Base-by-base conservation (phyloP, 73 alveolate genomes). In the Paramecium bursaria region DNA sequence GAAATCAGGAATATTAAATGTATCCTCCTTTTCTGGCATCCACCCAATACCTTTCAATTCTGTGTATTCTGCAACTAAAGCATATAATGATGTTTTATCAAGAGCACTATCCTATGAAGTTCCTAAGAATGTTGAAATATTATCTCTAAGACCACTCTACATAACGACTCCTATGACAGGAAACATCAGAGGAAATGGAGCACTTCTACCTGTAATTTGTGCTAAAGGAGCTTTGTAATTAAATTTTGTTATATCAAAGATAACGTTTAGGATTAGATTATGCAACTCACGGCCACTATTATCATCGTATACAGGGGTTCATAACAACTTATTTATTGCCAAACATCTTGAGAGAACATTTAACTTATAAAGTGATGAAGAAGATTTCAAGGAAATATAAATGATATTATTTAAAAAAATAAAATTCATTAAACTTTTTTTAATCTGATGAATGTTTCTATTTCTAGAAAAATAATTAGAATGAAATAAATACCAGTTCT, bases 1-100 rank as follows among this genome's bases (percentile, higher is more conserved):
- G 46, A 61, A 44, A 42, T 79, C 76, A 23, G 89, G 79, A 9
- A 79, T 79, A 0, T 53, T 79, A 7, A 79, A 79, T 31, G 33
- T 79, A 52, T 53, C 85, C 4, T 79, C 89, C 7, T 79, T 79
- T 15, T 10, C 85, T 54, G 89, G 89, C 9, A 79, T 73, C 42
- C 67, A 39, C 0, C 89, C 89, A 39, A 42, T 53, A 73, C 74
- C 85, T 22, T 79, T 49, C 42, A 50, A 73, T 33, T 55, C 61
- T 13, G 35, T 57, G 29, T 79, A 79, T 53, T 46, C 85, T 30
- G 89, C 89, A 11, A n/a, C 85, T 10, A 79, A 79, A 42, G 89
- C 89, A 19, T 79, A 53, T 42, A 82, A 79, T 39, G 89, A 79
- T 79, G 51, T 54, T 26, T 53, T 79, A 17, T 39, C 74, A 19